Base-by-base conservation (phyloP, 805 yeast genomes). In the Metschnikowia kunwiensis region DNA sequence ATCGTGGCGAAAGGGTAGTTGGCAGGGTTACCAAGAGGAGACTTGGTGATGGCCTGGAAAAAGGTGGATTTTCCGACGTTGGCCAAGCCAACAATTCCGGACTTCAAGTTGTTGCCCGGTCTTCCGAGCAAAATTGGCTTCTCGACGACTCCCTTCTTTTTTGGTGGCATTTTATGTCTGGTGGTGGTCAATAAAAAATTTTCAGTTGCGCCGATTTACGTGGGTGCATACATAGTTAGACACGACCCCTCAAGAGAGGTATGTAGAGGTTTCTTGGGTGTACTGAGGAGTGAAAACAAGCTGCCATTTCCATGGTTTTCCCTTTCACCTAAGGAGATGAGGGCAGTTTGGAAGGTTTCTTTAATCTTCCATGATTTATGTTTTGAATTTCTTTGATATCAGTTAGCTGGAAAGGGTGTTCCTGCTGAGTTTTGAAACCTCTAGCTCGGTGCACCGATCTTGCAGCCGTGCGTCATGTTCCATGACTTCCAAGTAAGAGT, bases 1-100 rank as follows among this genome's bases (percentile, higher is more conserved):
- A 81, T 82, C 7, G 88, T 81, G 7, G 88, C 88, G 60, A 80
- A 81, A 6, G 88, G 87, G 55, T 80, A 68, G 51, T 68, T 68
- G 24, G 71, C 74, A 5, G 61, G 61, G 45, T 49, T 49, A 14
- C 53, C 53, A 28, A 49, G 38, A 11, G 51, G 51, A 34, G 48
- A 49, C 38, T 48, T 45, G 38, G 53, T 49, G 47, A 49, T 49
- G 47, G 53, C 53, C 42, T 49, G 53, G 44, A 49, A 49, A 31
- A 49, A 49, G 17, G 53, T 49, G 30, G 50, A 44, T 38, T 49
- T 49, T 19, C 53, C 53, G 28, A 49, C 53, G 31, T 49, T 49
- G 47, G 53, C 53, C 36, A 49, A 39, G 28, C 50, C 82, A 36
- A 70, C 80, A 7, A 63, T 54, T n/a, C 72, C 70, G 50, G 59